Percentiles rank a stretch among this genome's conserved stretches.
Conservation (phyloP, 2,329 filamentous ascomycete species). For the Clarireedia hainanense region DNA sequence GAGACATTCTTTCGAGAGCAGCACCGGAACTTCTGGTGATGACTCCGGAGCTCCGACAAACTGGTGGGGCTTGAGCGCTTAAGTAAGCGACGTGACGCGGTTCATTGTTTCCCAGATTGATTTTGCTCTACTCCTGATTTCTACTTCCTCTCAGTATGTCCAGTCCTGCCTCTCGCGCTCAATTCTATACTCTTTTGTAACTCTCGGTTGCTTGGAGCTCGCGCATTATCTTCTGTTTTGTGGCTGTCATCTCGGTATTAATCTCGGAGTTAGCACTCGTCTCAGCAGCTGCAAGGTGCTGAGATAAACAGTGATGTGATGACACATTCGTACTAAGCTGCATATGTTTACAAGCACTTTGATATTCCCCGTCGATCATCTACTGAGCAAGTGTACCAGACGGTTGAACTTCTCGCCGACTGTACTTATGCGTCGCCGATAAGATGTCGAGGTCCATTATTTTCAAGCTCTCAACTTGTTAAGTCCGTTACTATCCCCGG, state of each 20-base stretch:
- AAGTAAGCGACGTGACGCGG: too few relatives aligned
- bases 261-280: background rate
- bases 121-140: too few relatives aligned
- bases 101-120: too few relatives aligned
- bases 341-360: background rate
- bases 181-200: too few relatives aligned
- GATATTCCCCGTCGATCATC: background rate
- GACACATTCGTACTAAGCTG: background rate
- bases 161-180: too few relatives aligned
- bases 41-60: too few relatives aligned
- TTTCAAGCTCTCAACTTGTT: background rate
- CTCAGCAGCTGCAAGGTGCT: background rate
- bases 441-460: background rate
- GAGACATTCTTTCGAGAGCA: too few relatives aligned
- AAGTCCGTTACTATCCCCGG: background rate
- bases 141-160: too few relatives aligned
- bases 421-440: background rate
- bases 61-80: too few relatives aligned
- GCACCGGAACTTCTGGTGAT: too few relatives aligned
- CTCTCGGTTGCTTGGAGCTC: too few relatives aligned
- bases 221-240: too few relatives aligned
- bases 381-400: background rate
- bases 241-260: background rate
- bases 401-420: background rate
- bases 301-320: background rate